Percentiles rank a stretch among this genome's conserved stretches.
These are phyloP conservation scores for Aristolochia californica DNA, from an alignment of 164 flowering plant species.

Conservation along the genomic window DNA sequence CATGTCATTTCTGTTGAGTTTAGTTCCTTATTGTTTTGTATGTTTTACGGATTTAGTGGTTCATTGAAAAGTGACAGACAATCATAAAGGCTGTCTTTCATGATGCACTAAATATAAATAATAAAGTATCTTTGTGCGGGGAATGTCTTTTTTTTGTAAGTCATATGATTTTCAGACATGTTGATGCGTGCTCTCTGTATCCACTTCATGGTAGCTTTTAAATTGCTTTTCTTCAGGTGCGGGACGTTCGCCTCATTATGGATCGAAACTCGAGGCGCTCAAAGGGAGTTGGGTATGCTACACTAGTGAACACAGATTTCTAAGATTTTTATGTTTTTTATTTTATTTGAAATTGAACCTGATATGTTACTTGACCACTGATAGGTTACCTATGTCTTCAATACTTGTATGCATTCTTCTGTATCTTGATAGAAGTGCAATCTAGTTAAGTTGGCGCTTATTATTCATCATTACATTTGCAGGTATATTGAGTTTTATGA, in stretches of 20 bases:
- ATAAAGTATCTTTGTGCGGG: slow-evolving; percentile 18
- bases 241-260: slow-evolving; percentile 31
- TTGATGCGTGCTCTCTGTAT: not conserved
- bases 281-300: slow-evolving; percentile 54
- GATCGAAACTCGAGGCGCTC: slow-evolving; percentile 32
- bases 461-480: slow-evolving; percentile 3
- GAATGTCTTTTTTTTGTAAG: slow-evolving; percentile 23
- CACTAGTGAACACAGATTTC: not conserved
- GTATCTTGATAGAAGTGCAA: not conserved
- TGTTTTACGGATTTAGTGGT: slow-evolving; percentile 14
- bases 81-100: slow-evolving; percentile 25
- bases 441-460: not conserved
- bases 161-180: slow-evolving; percentile 15
- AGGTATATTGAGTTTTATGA: slow-evolving; percentile 95
- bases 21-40: slow-evolving; percentile 1
- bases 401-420: not conserved
- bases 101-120: slow-evolving; percentile 21
- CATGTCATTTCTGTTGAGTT: not conserved
- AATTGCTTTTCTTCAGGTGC: slow-evolving; percentile 15
- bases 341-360: not conserved
- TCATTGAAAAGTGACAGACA: slow-evolving; percentile 25
- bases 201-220: too few relatives aligned
- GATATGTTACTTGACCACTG: not conserved
- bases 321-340: not conserved
- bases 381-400: not conserved